phyloP scores from a whole-genome alignment of 768 basidiomycete species.

The Tephrocybe sp. region DNA sequence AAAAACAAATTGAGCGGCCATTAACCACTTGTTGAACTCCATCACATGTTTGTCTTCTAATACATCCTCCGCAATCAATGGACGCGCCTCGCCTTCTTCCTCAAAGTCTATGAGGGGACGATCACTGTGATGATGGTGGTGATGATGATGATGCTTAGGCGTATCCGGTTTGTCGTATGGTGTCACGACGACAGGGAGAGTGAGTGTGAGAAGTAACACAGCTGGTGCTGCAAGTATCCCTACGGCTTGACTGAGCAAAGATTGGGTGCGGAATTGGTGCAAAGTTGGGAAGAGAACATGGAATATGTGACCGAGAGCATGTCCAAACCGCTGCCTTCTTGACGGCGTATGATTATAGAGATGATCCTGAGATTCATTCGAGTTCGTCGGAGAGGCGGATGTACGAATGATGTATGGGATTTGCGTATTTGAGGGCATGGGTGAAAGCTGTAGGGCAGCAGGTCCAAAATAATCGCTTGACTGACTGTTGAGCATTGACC shows the following conservation, averaged over 20 bases:
- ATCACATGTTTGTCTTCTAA: conserved; percentile 67
- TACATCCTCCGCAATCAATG: conserved; percentile 69
- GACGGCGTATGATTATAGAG: conserved; percentile 38
- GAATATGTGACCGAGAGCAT: conserved; percentile 38
- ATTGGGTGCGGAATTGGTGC: conserved; percentile 68
- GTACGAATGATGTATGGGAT: conserved; percentile 59
- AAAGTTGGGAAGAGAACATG: conserved; percentile 86
- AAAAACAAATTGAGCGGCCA: conserved; percentile 76
- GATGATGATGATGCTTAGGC: conserved; percentile 36
- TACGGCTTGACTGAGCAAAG: conserved; percentile 65
- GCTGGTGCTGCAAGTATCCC: conserved; percentile 84
- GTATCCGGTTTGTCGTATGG: conserved; percentile 38
- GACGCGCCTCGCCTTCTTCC: conserved; percentile 69
- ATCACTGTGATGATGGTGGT: conserved; percentile 29
- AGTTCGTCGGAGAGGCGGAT: conserved; percentile 47
- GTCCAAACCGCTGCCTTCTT: conserved; percentile 37
- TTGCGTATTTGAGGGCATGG: conserved; percentile 21
- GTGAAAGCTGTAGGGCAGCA: conserved; percentile 4
- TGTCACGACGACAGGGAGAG: conserved; percentile 84
- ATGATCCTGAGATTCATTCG: conserved; percentile 36
- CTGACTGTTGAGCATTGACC: conserved; percentile 11
- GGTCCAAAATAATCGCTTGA: conserved; percentile 17
- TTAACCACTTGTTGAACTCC: conserved; percentile 77
- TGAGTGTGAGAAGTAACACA: conserved; percentile 80
- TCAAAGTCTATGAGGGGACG: conserved; percentile 65